Evolutionary conservation across 1,139 yeast species (phyloP), one percentile per base, ranked within the genome.

Genomic region (Yamadazyma jaroonii): DNA sequence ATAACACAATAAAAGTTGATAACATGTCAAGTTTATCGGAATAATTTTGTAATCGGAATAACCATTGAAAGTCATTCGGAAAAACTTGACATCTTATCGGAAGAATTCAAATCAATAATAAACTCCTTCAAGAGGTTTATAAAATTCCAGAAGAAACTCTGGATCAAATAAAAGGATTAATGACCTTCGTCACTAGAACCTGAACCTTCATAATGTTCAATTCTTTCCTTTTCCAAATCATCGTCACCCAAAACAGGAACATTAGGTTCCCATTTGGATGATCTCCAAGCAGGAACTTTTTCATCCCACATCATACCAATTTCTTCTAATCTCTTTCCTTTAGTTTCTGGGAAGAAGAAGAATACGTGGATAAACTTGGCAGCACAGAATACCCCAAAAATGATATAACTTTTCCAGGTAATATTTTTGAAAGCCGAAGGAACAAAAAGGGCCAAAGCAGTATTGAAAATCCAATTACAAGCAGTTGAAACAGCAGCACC

Each of bases 271-370:
- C 38, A 36, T 27, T 23, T 25, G 28, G 32, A 34, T 26, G 38
- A 36, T 27, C 35, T 36, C 38, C 32, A 30, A 29, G 85, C 84
- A 42, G 84, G 84, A 38, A 79, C 58, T 22, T 64, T 56, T 44
- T 74, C 73, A 22, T 61, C 73, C 78, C 82, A 80, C 71, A 79
- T 69, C 64, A 74, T 73, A 21, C 49, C 79, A 41, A 77, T 64
- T 55, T 77, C 80, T 59, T 79, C 84, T 63, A 79, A 67, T 39
- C 81, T 67, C 57, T 69, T 73, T 34, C 79, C 79, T 52, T 66
- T 75, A 24, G 84, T 78, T 54, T 74, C 76, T 40, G 79, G 68
- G 74, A 75, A 78, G 61, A 70, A 79, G 68, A 83, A 75, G 67
- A 61, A 81, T 42, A 81, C 81, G 48, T 75, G 81, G 40, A 76